Evolutionary conservation across 1,284 basidiomycete genomes (phyloP).

Genomic region (Sanghuangporus weigelae): DNA sequence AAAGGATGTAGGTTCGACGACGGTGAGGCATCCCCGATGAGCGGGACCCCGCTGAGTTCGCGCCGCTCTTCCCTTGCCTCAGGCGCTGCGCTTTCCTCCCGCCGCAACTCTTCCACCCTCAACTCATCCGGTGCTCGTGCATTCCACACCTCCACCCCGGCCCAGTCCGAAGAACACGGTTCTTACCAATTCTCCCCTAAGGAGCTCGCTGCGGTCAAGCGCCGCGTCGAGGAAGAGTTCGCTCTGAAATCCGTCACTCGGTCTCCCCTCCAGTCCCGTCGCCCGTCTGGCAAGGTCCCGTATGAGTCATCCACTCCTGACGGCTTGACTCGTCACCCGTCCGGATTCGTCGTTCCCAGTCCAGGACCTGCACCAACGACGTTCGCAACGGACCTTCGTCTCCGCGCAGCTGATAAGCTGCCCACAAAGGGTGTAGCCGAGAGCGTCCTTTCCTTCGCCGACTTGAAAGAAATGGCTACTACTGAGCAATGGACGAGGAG

Average conservation of each 20-base stretch:
- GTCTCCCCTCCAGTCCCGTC: background rate
- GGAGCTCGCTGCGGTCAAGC: conserved; percentile 10
- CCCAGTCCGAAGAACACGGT: conserved; percentile 2
- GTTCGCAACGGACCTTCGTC: background rate
- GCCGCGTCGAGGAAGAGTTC: conserved; percentile 15
- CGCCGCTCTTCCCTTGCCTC: conserved; percentile 1
- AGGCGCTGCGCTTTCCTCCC: background rate
- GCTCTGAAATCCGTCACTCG: conserved; percentile 6
- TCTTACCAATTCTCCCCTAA: conserved; percentile 8
- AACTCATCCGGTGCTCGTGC: background rate
- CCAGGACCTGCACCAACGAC: conserved; percentile 3
- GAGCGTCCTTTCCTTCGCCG: conserved; percentile 10
- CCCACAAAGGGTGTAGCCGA: conserved; percentile 1
- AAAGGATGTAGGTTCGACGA: conserved; percentile 4
- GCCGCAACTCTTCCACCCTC: background rate
- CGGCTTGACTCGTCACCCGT: conserved; percentile 3
- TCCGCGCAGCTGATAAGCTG: background rate
- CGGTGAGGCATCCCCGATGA: background rate
- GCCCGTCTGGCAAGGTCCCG: conserved; percentile 5
- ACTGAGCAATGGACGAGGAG: background rate
- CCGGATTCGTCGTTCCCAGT: conserved; percentile 11
- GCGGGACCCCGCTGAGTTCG: background rate
- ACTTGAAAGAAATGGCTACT: conserved; percentile 11
- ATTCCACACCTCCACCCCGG: background rate
- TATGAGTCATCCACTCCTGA: background rate